phyloP scores from a whole-genome alignment of 441 rosid genomes.

The Hypseocharis bilobata region DNA sequence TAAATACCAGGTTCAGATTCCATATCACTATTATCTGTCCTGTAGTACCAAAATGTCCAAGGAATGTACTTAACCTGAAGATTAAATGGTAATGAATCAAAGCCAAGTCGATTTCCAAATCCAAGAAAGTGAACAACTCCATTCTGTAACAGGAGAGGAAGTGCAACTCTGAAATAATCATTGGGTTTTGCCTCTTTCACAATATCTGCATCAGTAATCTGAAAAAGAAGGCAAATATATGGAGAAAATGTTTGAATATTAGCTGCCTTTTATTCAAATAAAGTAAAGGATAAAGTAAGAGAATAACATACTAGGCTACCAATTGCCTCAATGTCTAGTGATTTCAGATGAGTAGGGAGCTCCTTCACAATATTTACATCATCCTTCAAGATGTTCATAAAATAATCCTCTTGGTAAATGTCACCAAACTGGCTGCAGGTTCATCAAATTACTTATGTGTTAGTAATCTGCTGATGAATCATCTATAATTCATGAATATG shows the following conservation, averaged over 20 bases:
- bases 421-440: constrained; percentile 77
- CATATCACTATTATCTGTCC: neutral
- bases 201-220: constrained; percentile 73
- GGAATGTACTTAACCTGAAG: constrained; percentile 52
- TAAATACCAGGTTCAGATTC: no score
- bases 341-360: constrained; percentile 56
- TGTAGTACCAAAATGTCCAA: neutral
- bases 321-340: constrained; percentile 50
- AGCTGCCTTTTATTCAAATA: neutral
- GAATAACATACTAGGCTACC: constrained; percentile 50
- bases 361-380: constrained; percentile 61
- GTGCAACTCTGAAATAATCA: constrained; percentile 49
- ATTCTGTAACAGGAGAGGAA: constrained; percentile 50
- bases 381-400: constrained; percentile 47
- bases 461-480: constrained; percentile 7
- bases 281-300: constrained; percentile 11
- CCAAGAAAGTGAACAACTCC: constrained; percentile 81
- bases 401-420: constrained; percentile 68
- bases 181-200: constrained; percentile 68
- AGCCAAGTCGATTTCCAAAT: constrained; percentile 83
- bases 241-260: neutral
- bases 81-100: constrained; percentile 66
- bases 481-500: no score
- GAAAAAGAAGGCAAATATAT: neutral
- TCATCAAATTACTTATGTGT: constrained; percentile 13